A percentile compares a stretch with the other conserved stretches of the same genome.
Evolutionary conservation across 2,329 filamentous ascomycete species (phyloP).

Genomic region (Ascochyta viciae-villosae): DNA sequence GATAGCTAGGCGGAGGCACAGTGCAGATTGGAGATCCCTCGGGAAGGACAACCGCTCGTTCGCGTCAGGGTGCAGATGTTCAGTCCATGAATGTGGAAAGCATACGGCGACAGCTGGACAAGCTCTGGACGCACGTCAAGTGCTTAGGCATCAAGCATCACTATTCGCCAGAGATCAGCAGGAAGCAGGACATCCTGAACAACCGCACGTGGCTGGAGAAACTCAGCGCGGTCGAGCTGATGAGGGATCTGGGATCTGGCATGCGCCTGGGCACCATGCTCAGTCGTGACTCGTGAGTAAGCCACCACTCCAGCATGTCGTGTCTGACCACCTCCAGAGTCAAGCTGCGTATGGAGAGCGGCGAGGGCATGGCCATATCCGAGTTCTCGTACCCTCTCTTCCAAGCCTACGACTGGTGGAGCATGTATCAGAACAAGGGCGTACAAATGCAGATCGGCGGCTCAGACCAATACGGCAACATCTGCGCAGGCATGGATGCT

Average conservation of each 20-base stretch:
- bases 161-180: constrained; percentile 68
- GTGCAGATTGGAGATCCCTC: constrained; percentile 81
- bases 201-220: constrained; percentile 85
- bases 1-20: constrained; percentile 72
- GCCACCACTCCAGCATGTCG: too few species aligned
- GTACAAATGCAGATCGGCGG: constrained; percentile 91
- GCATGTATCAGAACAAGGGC: constrained; percentile 72
- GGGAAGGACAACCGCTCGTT: constrained; percentile 69
- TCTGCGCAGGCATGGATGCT: constrained; percentile 85
- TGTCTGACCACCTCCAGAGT: constrained; percentile 60
- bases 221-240: constrained; percentile 74
- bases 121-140: constrained; percentile 78
- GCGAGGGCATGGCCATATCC: constrained; percentile 91
- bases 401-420: constrained; percentile 97
- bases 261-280: constrained; percentile 87
- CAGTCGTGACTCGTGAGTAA: constrained; percentile 79
- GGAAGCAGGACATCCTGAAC: constrained; percentile 74
- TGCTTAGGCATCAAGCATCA: constrained; percentile 69
- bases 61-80: constrained; percentile 59
- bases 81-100: constrained; percentile 70
- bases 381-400: constrained; percentile 94
- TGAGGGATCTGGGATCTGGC: constrained; percentile 74
- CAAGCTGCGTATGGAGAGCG: constrained; percentile 80
- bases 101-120: constrained; percentile 73
- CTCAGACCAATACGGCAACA: constrained; percentile 96